Conservation (phyloP, 495 filamentous ascomycete genomes). For the Aspergillus mulundensis region DNA sequence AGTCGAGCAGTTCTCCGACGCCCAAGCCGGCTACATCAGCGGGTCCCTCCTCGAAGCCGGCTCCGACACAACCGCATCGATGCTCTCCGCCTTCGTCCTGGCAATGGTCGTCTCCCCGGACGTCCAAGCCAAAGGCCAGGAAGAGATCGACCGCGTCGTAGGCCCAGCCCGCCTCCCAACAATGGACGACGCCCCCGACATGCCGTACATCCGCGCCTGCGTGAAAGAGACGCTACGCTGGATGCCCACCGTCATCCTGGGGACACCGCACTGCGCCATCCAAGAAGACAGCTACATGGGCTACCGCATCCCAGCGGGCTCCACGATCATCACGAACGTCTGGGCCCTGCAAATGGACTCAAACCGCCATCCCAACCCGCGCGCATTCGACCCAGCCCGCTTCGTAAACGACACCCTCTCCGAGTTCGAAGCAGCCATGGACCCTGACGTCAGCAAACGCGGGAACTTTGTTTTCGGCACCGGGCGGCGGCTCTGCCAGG, state of each 20-base stretch:
- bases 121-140: slow-evolving; percentile 47
- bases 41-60: slow-evolving; percentile 32
- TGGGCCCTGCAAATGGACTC: slow-evolving; percentile 43
- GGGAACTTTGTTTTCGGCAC: slow-evolving; percentile 30
- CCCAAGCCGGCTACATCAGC: slow-evolving; percentile 34
- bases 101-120: slow-evolving; percentile 43
- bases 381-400: slow-evolving; percentile 53
- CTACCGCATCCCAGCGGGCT: background rate
- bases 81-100: slow-evolving; percentile 37
- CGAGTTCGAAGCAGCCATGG: slow-evolving; percentile 33
- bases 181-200: slow-evolving; percentile 20
- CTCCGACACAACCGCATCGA: slow-evolving; percentile 38
- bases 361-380: slow-evolving; percentile 42
- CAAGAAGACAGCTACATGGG: slow-evolving; percentile 26
- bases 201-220: slow-evolving; percentile 36
- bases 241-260: slow-evolving; percentile 37
- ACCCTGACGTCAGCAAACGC: slow-evolving; percentile 35
- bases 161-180: slow-evolving; percentile 20
- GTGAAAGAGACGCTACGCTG: slow-evolving; percentile 42
- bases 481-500: slow-evolving; percentile 29
- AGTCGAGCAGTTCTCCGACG: slow-evolving; percentile 24
- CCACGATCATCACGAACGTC: slow-evolving; percentile 33
- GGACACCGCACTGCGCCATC: slow-evolving; percentile 26
- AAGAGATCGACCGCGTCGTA: slow-evolving; percentile 37
- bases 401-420: slow-evolving; percentile 29